Evolutionary conservation across 2,329 filamentous ascomycete species (phyloP).

Genomic region (Phoma sp.): DNA sequence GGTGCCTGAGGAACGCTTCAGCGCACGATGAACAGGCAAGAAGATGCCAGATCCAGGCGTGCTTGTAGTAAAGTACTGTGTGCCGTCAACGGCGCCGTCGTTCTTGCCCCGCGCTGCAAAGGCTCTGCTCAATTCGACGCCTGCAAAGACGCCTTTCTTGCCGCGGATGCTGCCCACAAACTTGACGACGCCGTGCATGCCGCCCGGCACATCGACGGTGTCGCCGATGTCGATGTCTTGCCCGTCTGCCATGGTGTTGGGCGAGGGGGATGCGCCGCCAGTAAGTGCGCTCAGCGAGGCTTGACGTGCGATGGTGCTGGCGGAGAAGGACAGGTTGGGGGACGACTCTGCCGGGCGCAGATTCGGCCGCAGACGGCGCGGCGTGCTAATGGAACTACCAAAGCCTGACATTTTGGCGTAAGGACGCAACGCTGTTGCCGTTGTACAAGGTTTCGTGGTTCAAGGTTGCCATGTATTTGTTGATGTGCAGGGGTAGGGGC

Average conservation of each 20-base stretch:
- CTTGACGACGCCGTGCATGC: slow-evolving; percentile 87
- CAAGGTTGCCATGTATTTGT: slow-evolving; percentile 16
- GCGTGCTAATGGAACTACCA: slow-evolving; percentile 17
- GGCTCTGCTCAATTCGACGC: slow-evolving; percentile 84
- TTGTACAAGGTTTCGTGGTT: slow-evolving; percentile 10
- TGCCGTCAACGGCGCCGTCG: slow-evolving; percentile 87
- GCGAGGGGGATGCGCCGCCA: slow-evolving; percentile 50
- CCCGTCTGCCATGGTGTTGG: slow-evolving; percentile 53
- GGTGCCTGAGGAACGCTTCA: slow-evolving; percentile 67
- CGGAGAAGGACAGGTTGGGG: slow-evolving; percentile 50
- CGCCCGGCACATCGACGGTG: slow-evolving; percentile 86
- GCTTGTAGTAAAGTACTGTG: slow-evolving; percentile 79
- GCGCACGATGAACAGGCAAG: slow-evolving; percentile 81
- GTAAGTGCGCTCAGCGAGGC: slow-evolving; percentile 74
- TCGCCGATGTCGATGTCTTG: slow-evolving; percentile 76
- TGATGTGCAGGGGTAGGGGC: slow-evolving; percentile 1
- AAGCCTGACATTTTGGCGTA: slow-evolving; percentile 16
- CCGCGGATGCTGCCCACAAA: slow-evolving; percentile 87
- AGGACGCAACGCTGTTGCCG: slow-evolving; percentile 13
- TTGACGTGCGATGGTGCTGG: slow-evolving; percentile 67
- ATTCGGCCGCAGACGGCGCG: slow-evolving; percentile 39
- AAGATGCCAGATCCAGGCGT: slow-evolving; percentile 89
- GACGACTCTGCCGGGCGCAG: slow-evolving; percentile 50
- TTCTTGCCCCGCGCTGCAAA: slow-evolving; percentile 90
- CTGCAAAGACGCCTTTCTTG: slow-evolving; percentile 90